Base-by-base conservation (phyloP, 1,284 basidiomycete species). In the Apiotrichum siamense region DNA sequence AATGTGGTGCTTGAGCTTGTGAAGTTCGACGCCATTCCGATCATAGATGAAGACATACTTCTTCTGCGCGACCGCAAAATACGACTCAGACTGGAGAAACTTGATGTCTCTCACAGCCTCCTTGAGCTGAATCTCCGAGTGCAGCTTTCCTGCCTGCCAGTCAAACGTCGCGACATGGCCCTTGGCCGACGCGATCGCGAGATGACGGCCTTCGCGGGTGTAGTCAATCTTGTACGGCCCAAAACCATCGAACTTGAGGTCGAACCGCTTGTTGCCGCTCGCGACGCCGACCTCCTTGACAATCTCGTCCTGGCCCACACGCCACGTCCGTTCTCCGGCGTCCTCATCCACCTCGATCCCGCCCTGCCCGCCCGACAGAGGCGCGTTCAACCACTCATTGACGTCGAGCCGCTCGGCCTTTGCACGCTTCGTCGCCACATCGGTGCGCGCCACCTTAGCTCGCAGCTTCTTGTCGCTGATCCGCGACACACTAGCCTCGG, bases 1-100 rank as follows among this genome's bases (percentile, higher is more conserved):
- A 52, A 96, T 81, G 67, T 97, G 93, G 4, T 77, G 70, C 65
- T 77, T 75, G 64, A 76, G 61, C 55, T 74, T 74, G 56, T 98
- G 94, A 24, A 99, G 75, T 73, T 98, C 96, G 23, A 96, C 86
- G 17, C 96, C 94, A 60, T 91, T 83, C 41, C 84, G 81, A 74
- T 98, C 96, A 67, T 98, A 97, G 52, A 98, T 92, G 75, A 88
- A 98, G 18, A 87, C 87, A 67, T 96, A 91, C 78, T 93, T 90
- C 73, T 91, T 90, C 74, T 98, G 94, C 0, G 94, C 94, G 13
- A 96, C 92, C 3, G 94, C 96, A 66, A 87, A 92, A 75, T 87
- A 89, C 1, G 85, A 85, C 50, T 94, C 87, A 64, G 93, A 89
- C 68, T 97, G 93, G 11, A 99, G 76, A 72, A 93, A 98, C 84